phyloP scores from a whole-genome alignment of 257 asterid species.

The Ilex aquifolium region DNA sequence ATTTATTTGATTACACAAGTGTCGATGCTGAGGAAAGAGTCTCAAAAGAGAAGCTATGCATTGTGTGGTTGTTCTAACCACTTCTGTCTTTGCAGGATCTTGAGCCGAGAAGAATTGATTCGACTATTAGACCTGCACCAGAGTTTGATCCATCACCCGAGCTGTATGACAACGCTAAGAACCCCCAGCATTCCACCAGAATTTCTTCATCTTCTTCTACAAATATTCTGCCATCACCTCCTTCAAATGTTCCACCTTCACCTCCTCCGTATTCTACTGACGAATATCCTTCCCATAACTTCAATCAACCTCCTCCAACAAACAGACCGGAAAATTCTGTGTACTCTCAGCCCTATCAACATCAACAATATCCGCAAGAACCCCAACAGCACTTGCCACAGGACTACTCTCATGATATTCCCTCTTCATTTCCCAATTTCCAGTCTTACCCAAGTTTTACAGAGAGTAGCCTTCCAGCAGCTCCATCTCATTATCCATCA shows the following conservation, averaged over 20 bases:
- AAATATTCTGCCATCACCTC: slow-evolving; percentile 22
- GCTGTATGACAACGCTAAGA: slow-evolving; percentile 25
- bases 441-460: slow-evolving; percentile 78
- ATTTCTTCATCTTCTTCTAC: slow-evolving; percentile 32
- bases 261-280: slow-evolving; percentile 22
- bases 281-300: slow-evolving; percentile 24
- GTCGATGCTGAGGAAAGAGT: background rate
- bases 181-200: slow-evolving; percentile 21
- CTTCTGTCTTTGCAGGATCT: slow-evolving; percentile 44
- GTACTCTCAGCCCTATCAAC: slow-evolving; percentile 50
- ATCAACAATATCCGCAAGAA: slow-evolving; percentile 42
- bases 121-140: slow-evolving; percentile 22
- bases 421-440: slow-evolving; percentile 59
- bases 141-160: slow-evolving; percentile 30
- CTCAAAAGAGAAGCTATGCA: background rate
- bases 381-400: slow-evolving; percentile 41
- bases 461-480: slow-evolving; percentile 67
- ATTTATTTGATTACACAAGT: background rate
- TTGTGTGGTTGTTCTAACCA: background rate
- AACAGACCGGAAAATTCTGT: slow-evolving; percentile 34
- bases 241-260: slow-evolving; percentile 30
- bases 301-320: slow-evolving; percentile 39
- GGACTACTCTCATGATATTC: slow-evolving; percentile 45
- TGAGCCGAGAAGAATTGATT: slow-evolving; percentile 33
- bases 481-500: slow-evolving; percentile 62